These are phyloP conservation scores for Phytophthora ohioensis DNA, from an alignment of 352 stramenopile species.

Conservation along the genomic window DNA sequence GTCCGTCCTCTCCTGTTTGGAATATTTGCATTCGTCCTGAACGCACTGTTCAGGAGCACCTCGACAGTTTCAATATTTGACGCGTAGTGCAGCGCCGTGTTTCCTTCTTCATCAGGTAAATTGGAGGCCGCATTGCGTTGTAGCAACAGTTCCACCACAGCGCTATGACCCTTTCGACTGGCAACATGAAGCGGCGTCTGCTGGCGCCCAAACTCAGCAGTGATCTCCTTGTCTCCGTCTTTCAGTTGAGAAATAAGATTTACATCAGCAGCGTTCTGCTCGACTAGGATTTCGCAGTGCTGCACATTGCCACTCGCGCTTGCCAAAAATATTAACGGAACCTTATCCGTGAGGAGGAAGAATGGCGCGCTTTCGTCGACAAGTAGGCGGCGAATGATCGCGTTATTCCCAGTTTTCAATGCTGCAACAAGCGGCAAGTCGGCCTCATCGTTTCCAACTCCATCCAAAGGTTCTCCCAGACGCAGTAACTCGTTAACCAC, in stretches of 20 bases:
- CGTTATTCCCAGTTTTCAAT: slow-evolving; percentile 74
- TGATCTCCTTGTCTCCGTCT: slow-evolving; percentile 83
- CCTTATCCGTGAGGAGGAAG: slow-evolving; percentile 81
- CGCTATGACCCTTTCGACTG: slow-evolving; percentile 70
- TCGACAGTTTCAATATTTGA: slow-evolving; percentile 74
- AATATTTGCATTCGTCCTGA: slow-evolving; percentile 84
- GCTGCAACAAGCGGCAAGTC: slow-evolving; percentile 78
- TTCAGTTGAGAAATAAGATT: slow-evolving; percentile 84
- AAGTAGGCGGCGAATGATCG: slow-evolving; percentile 78
- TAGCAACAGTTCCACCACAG: slow-evolving; percentile 71
- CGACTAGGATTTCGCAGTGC: slow-evolving; percentile 81
- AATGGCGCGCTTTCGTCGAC: slow-evolving; percentile 75
- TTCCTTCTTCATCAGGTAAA: slow-evolving; percentile 81
- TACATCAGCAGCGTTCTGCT: slow-evolving; percentile 63
- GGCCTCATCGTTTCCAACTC: slow-evolving; percentile 50
- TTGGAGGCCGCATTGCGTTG: slow-evolving; percentile 76
- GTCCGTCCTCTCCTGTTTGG: slow-evolving; percentile 79
- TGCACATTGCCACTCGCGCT: slow-evolving; percentile 71
- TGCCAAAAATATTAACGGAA: slow-evolving; percentile 79
- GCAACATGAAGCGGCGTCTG: slow-evolving; percentile 86
- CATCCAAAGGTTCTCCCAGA: slow-evolving; percentile 60
- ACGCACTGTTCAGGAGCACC: slow-evolving; percentile 63
- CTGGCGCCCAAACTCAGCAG: slow-evolving; percentile 67
- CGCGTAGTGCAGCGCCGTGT: slow-evolving; percentile 80
- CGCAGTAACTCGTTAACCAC: slow-evolving; percentile 83